Evolutionary conservation across 441 rosid species (phyloP).

Genomic region (Lepidium campestre): DNA sequence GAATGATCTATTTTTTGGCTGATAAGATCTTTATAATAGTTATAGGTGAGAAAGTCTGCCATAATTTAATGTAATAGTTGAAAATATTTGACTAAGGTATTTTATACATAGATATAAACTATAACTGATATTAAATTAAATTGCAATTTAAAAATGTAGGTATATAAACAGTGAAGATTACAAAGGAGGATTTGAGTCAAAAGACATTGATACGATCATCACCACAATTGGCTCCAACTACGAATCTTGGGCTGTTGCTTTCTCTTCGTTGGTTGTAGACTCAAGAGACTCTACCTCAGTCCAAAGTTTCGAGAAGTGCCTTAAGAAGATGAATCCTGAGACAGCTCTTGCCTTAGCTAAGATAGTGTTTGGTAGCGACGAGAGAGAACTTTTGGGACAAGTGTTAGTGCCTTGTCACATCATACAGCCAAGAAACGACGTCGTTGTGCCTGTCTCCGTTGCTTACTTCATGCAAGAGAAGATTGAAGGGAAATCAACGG

Average conservation of each 20-base stretch:
- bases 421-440: constrained; percentile 50
- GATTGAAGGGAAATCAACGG: constrained; percentile 42
- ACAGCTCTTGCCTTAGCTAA: constrained; percentile 53
- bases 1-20: neutral
- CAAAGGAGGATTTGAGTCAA: constrained; percentile 53
- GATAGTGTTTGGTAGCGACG: constrained; percentile 57
- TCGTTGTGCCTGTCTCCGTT: constrained; percentile 53
- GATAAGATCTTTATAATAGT: neutral
- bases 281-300: constrained; percentile 34
- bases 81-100: constrained; percentile 3
- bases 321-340: constrained; percentile 51
- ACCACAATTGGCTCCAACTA: constrained; percentile 42
- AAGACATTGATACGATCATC: constrained; percentile 40
- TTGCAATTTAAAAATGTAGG: constrained; percentile 27
- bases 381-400: constrained; percentile 48
- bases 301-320: constrained; percentile 27
- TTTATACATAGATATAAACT: neutral
- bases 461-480: constrained; percentile 60
- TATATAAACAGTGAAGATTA: constrained; percentile 51
- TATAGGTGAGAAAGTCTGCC: constrained; percentile 3
- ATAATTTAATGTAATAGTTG: constrained; percentile 6
- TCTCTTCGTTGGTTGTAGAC: constrained; percentile 42
- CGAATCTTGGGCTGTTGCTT: constrained; percentile 43
- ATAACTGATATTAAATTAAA: neutral
- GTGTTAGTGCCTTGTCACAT: constrained; percentile 61